These are phyloP conservation scores for Blastobotrys parvus DNA, from an alignment of 805 yeast genomes.

Conservation along the genomic window DNA sequence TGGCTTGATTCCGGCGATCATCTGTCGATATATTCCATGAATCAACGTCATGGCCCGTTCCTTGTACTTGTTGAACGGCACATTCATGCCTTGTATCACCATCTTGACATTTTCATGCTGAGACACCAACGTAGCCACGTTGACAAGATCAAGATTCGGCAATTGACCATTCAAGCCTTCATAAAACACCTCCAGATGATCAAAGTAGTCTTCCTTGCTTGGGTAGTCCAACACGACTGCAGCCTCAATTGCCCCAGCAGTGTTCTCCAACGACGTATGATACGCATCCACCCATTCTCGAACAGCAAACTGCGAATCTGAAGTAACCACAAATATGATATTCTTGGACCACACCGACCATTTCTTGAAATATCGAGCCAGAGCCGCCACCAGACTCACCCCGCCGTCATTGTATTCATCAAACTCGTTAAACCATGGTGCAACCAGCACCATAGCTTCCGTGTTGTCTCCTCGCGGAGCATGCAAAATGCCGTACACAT, in stretches of 20 bases:
- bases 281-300: conserved; percentile 92
- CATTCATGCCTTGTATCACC: conserved; percentile 45
- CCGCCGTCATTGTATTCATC: conserved; percentile 71
- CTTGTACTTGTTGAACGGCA: conserved; percentile 30
- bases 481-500: conserved; percentile 73
- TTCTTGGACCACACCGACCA: conserved; percentile 96
- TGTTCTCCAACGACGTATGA: conserved; percentile 71
- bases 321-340: conserved; percentile 76
- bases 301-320: conserved; percentile 57
- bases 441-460: conserved; percentile 83
- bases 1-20: conserved; percentile 56
- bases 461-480: conserved; percentile 96
- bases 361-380: conserved; percentile 71
- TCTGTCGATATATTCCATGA: conserved; percentile 59
- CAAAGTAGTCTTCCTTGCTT: conserved; percentile 52
- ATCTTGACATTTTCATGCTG: conserved; percentile 69
- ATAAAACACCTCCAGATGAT: conserved; percentile 63
- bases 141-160: conserved; percentile 86
- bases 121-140: conserved; percentile 65
- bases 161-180: conserved; percentile 93
- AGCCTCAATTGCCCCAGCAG: conserved; percentile 91
- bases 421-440: conserved; percentile 76
- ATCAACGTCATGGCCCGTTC: conserved; percentile 48
- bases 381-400: conserved; percentile 57
- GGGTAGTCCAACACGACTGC: conserved; percentile 82